phyloP scores from a whole-genome alignment of 345 rosid species.

The Rhodomyrtus tomentosa region DNA sequence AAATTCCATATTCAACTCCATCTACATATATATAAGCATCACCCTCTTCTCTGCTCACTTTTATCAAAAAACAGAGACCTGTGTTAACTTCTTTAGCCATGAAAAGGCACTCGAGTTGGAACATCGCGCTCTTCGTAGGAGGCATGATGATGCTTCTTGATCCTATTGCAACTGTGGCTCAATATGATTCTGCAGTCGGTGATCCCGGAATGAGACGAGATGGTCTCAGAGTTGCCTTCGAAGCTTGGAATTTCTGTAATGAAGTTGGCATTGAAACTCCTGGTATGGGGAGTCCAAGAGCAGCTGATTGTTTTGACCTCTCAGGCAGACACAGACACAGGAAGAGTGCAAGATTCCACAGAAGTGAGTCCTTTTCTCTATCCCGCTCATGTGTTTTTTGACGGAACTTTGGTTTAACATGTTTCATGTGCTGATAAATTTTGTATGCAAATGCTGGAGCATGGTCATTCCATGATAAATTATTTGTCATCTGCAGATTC shows the following conservation, averaged over 20 bases:
- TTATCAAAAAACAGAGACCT: background rate
- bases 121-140: background rate
- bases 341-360: background rate
- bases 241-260: slow-evolving; percentile 95
- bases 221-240: slow-evolving; percentile 69
- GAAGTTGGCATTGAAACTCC: slow-evolving; percentile 69
- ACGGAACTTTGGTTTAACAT: background rate
- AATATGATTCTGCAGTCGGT: slow-evolving; percentile 45
- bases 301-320: slow-evolving; percentile 71
- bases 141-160: background rate
- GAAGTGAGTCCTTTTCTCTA: background rate
- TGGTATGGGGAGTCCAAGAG: slow-evolving; percentile 76
- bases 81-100: background rate
- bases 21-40: background rate
- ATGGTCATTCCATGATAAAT: background rate
- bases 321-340: slow-evolving; percentile 8
- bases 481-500: background rate
- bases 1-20: background rate
- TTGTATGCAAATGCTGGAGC: background rate
- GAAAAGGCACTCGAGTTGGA: background rate
- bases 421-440: background rate
- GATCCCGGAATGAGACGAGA: slow-evolving; percentile 89
- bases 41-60: background rate
- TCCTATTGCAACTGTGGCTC: background rate
- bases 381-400: background rate